These are phyloP conservation scores for Sistotremastrum suecicum DNA, from an alignment of 768 basidiomycete genomes.

Conservation along the genomic window DNA sequence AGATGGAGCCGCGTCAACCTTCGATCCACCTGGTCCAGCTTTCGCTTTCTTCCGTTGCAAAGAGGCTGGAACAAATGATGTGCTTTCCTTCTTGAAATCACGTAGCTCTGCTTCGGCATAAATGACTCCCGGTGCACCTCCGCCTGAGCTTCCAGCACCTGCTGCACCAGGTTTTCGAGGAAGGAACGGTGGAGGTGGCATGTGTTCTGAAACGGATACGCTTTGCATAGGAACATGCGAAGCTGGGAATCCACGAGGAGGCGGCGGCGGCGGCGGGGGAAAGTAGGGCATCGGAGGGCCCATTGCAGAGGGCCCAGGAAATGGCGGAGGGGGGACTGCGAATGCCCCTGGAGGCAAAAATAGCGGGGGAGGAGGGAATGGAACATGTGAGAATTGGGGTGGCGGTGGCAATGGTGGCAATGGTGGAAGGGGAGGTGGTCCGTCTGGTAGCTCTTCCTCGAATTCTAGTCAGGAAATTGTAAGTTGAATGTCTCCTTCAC, in stretches of 20 bases:
- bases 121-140: constrained; percentile 48
- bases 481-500: constrained; percentile 4
- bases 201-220: constrained; percentile 4
- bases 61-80: constrained; percentile 75
- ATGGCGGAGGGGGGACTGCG: constrained; percentile 5
- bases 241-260: constrained; percentile 15
- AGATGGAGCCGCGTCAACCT: constrained; percentile 53
- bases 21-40: constrained; percentile 21
- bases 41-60: constrained; percentile 56
- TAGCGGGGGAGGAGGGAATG: constrained; percentile 8
- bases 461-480: constrained; percentile 1
- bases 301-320: constrained; percentile 12
- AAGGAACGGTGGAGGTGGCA: constrained; percentile 25
- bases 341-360: constrained; percentile 7
- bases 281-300: constrained; percentile 15
- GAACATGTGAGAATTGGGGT: constrained; percentile 15
- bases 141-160: constrained; percentile 17
- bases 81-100: constrained; percentile 90
- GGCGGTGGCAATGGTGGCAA: constrained; percentile 19
- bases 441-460: constrained; percentile 5
- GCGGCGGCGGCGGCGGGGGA: constrained; percentile 13
- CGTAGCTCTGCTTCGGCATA: constrained; percentile 79
- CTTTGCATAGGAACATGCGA: constrained; percentile 12
- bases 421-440: constrained; percentile 17
- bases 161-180: constrained; percentile 26